Base-by-base conservation (phyloP, 106 monocot species). In the Acorus gramineus region DNA sequence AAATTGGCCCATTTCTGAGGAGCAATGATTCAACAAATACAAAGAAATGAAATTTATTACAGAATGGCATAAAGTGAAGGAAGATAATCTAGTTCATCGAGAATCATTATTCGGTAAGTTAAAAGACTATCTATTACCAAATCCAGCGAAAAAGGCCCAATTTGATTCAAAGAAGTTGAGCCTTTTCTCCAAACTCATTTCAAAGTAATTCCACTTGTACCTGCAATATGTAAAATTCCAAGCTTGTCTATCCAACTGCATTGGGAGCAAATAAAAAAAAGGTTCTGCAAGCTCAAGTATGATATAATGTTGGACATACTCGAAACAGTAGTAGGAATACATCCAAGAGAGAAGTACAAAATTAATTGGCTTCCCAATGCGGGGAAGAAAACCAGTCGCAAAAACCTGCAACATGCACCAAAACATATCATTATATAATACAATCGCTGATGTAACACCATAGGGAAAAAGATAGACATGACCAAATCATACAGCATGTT, bases 91-190 rank as follows among this genome's bases (percentile, higher is more conserved):
- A 28, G 28, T 28, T 28, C 28, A 50, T 4, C 11, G 5, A 65
- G 10, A 47, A 49, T 4, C 7, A 11, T n/a, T n/a, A 3, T 5
- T 57, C 9, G 48, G 7, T 4, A 52, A 53, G 6, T 48, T 46
- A 47, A 6, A 2, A 64, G 14, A 57, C 44, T 14, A 59, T 63
- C 53, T 42, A 65, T 59, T 90, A 96, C 96, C 96, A 81, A 96
- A 96, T 59, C 96, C 96, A 62, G 90, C 71, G 75, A 96, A 96
- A 52, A 96, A 96, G 49, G 96, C 78, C 96, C 96, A 96, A 63
- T 96, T 90, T 59, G 85, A 85, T 79, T 96, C 87, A 75, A 96
- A 96, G 69, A 96, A 87, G 14, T 87, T 80, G 7, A 96, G 80
- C 71, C 85, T 85, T 78, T 72, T 79, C 11, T 87, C 83, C 61